Percentiles rank a stretch among this genome's conserved stretches.
Evolutionary conservation across 2,329 filamentous ascomycete species (phyloP).

Genomic region (Fusarium abutilonis): DNA sequence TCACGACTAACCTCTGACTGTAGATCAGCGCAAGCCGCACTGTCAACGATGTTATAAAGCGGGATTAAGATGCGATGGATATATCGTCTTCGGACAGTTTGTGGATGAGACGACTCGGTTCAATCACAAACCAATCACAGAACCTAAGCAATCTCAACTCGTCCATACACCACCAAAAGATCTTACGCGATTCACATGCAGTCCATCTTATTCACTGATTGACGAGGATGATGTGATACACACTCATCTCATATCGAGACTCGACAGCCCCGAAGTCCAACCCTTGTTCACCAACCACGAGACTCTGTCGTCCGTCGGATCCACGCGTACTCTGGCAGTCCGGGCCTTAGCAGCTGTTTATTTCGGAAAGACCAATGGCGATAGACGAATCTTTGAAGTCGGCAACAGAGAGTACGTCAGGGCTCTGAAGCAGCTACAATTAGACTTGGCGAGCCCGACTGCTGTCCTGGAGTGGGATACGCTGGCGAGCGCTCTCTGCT

Average conservation of each 20-base stretch:
- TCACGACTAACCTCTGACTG: background rate
- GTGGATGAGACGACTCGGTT: constrained; percentile 19
- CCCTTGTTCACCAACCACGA: constrained; percentile 12
- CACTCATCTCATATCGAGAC: constrained; percentile 7
- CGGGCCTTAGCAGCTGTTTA: constrained; percentile 18
- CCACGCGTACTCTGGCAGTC: constrained; percentile 6
- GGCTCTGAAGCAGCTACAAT: background rate
- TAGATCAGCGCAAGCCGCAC: constrained; percentile 19
- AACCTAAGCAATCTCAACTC: background rate
- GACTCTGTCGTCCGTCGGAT: background rate
- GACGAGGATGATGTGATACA: constrained; percentile 13
- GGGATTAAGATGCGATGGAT: constrained; percentile 7
- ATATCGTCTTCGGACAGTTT: constrained; percentile 8
- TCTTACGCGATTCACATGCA: background rate
- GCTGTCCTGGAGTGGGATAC: constrained; percentile 16
- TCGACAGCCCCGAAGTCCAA: constrained; percentile 1
- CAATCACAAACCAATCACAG: rapidly evolving
- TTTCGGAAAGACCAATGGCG: constrained; percentile 14
- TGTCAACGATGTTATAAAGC: constrained; percentile 21
- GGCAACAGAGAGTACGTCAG: constrained; percentile 8
- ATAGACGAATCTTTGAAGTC: background rate
- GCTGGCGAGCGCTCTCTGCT: constrained; percentile 19
- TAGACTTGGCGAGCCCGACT: background rate
- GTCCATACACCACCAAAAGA: rapidly evolving
- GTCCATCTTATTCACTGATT: background rate